Base-by-base conservation (phyloP, 2,329 filamentous ascomycete species). In the Penicillium rolfsii region DNA sequence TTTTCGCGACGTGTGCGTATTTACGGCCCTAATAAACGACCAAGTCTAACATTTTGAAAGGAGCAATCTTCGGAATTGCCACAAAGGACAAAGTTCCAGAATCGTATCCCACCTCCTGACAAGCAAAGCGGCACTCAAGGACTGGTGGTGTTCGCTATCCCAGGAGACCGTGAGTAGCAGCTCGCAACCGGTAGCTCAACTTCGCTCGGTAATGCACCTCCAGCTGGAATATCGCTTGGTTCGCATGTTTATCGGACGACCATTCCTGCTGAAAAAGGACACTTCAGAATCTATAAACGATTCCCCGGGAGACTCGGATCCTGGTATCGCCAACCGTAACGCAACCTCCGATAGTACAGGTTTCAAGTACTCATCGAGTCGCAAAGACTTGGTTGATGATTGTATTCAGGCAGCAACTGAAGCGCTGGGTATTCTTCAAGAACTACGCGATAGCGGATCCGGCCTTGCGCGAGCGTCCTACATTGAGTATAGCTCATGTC, bases 201-300 rank as follows among this genome's bases (percentile, higher is more conserved):
- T 61, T 8, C 70, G 70, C 4, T 62, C 64, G 0, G 58, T 38
- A 4, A 64, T 68, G 48, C 69, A 71, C 41, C 49, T 73, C 6
- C 73, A 75, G 14, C 73, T 84, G 2, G 80, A 81, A 59, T 81
- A 81, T 61, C 80, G 80, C 61, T 73, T 83, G 40, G 71, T 81
- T 12, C 79, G 80, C 53, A 81, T 84, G 74, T 84, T 82, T 55
- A 74, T 81, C 46, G 82, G 82, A 7, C 76, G 82, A 5, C 77
- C 79, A 4, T 83, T 84, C 58, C 76, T 83, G 40, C 77, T 83
- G 35, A 64, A 52, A 50, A 46, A 41, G 56, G 40, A 57, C 0
- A 52, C 30, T 3, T 48, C 54, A 0, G 48, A 53, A 14, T 57
- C 61, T 24, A 54, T 49, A 24, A 57, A 43, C 3, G 50, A 26